Base-by-base conservation (phyloP, 2,329 filamentous ascomycete species). In the Leptographium flavum region DNA sequence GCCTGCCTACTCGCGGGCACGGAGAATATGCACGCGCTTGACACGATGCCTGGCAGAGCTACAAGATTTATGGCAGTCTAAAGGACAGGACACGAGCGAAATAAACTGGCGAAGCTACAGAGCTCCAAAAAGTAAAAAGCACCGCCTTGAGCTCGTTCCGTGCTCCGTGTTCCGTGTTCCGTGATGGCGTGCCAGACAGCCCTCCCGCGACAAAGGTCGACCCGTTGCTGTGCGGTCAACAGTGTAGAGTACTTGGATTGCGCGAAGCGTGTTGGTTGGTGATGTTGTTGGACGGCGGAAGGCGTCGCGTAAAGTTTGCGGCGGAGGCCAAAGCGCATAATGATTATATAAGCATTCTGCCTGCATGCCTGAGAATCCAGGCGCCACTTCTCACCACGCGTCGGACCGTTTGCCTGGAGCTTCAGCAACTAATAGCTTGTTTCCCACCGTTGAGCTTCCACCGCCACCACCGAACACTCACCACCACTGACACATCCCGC, bases 401-500 rank as follows among this genome's bases (percentile, higher is more conserved):
- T 53, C 48, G 36, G 30, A 35, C 45, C 45, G 49, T 40, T 49
- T 68, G 66, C 66, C 66, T 69, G 59, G 65, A 68, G 48, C 47
- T 49, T 39, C 30, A 43, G 17, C n/a, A 42, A 19, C 27, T 41
- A 39, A 40, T 45, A 50, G 42, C 39, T 48, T 44, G 46, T 19
- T 43, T 43, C 27, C 33, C 6, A 4, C n/a, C n/a, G n/a, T n/a
- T 43, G 25, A 5, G 28, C 41, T 35, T 11, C 33, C 22, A 22
- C 13, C 19, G 6, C n/a, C 6, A 27, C 31, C 13, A 21, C 10
- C 25, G 19, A n/a, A 31, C n/a, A n/a, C n/a, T 15, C 23, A 30
- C 33, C 21, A 31, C 11, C 39, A 42, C 17, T 14, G 13, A 9
- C 40, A 19, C 40, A n/a, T 23, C 11, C 5, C 5, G 27, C 27